Conservation (phyloP, 495 filamentous ascomycete species). For the Daldinia concentrica region DNA sequence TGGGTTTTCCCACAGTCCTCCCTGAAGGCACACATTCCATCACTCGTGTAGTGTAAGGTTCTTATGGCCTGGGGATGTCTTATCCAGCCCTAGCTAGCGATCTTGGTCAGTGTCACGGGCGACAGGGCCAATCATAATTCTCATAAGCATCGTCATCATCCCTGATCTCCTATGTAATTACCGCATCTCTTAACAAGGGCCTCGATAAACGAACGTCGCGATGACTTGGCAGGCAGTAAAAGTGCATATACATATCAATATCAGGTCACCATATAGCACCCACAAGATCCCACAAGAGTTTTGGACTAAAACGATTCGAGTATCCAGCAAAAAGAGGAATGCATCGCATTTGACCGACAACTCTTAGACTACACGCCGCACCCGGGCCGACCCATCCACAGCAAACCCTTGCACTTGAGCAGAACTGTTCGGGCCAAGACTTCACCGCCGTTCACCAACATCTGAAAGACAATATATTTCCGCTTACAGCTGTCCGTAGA, state of each 20-base stretch:
- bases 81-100: conserved; percentile 35
- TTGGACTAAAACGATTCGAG: conserved; percentile 15
- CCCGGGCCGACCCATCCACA: conserved; percentile 18
- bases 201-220: conserved; percentile 17
- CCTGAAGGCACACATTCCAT: conserved; percentile 21
- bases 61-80: conserved; percentile 23
- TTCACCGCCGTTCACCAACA: conserved; percentile 37
- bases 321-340: conserved; percentile 26
- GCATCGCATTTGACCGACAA: conserved; percentile 29
- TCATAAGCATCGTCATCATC: conserved; percentile 29
- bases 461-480: neutral
- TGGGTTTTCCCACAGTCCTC: neutral
- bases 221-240: conserved; percentile 23
- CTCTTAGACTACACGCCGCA: conserved; percentile 18
- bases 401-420: neutral
- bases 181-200: conserved; percentile 11
- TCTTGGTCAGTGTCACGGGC: conserved; percentile 11
- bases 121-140: conserved; percentile 21
- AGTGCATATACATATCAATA: neutral
- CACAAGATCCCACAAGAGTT: neutral
- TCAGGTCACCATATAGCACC: neutral
- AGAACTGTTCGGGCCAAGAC: conserved; percentile 19
- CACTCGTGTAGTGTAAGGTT: neutral
- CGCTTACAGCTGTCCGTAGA: conserved; percentile 1
- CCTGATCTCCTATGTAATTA: conserved; percentile 31